Evolutionary conservation across 495 filamentous ascomycete genomes (phyloP).

Genomic region (Pseudevernia furfuracea): DNA sequence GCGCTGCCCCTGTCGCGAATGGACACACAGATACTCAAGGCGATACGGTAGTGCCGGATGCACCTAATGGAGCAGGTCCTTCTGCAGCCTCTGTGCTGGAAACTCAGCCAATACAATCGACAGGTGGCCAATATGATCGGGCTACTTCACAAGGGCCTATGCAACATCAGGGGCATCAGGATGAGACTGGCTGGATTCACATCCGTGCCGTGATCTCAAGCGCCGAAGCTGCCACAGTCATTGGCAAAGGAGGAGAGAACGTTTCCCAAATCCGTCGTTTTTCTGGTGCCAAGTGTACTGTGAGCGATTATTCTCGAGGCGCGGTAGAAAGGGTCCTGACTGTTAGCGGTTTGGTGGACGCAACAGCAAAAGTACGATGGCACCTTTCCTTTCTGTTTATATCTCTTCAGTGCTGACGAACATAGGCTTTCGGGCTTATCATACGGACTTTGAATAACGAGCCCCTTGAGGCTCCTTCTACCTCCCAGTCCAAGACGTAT

Average conservation of each 20-base stretch:
- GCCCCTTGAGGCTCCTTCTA: conserved; percentile 75
- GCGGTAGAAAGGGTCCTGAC: conserved; percentile 95
- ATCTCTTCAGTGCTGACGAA: conserved; percentile 15
- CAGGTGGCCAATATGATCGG: conserved; percentile 49
- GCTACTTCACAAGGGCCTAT: conserved; percentile 42
- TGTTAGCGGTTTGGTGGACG: conserved; percentile 90
- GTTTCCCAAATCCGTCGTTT: conserved; percentile 86
- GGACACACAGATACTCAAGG: conserved; percentile 45
- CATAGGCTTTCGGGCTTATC: conserved; percentile 91
- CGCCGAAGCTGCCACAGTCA: conserved; percentile 92
- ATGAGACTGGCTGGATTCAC: conserved; percentile 95
- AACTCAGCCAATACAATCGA: conserved; percentile 61
- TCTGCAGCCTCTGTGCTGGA: conserved; percentile 32
- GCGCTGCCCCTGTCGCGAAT: conserved; percentile 40
- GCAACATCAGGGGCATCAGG: conserved; percentile 50
- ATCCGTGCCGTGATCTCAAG: conserved; percentile 93
- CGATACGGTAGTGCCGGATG: conserved; percentile 70
- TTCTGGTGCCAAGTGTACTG: conserved; percentile 94
- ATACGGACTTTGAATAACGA: conserved; percentile 98
- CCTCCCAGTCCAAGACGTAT: conserved; percentile 90
- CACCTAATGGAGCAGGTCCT: conserved; percentile 45
- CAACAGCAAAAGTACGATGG: conserved; percentile 79
- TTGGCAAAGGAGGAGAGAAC: conserved; percentile 97
- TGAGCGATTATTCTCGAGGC: conserved; percentile 94
- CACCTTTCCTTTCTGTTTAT: conserved; percentile 5